Conservation (phyloP, 1,284 basidiomycete species). For the Ganoderma multipileum region DNA sequence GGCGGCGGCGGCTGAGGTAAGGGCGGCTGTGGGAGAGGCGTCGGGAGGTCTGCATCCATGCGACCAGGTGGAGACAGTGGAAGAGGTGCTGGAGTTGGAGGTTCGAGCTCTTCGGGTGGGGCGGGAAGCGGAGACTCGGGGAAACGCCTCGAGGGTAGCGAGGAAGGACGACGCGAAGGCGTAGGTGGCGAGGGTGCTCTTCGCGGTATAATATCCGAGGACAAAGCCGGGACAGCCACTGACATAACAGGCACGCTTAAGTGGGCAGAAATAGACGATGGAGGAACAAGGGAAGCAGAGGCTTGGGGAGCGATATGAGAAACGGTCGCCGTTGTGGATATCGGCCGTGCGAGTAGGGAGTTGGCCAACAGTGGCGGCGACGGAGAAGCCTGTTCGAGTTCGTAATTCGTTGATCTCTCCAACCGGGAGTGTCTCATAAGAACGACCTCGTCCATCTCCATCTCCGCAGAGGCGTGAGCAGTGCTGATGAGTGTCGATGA, state of each 20-base stretch:
- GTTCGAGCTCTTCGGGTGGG: conserved; percentile 19
- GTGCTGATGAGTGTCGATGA: conserved; percentile 14
- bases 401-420: conserved; percentile 11
- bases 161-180: conserved; percentile 21
- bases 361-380: conserved; percentile 30
- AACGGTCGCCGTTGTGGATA: conserved; percentile 23
- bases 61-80: conserved; percentile 27
- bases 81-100: conserved; percentile 25
- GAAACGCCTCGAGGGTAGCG: conserved; percentile 11
- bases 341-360: conserved; percentile 27
- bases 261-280: conserved; percentile 23
- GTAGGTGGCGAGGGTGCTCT: conserved; percentile 22
- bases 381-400: conserved; percentile 22
- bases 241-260: conserved; percentile 13
- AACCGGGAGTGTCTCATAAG: conserved; percentile 19
- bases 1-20: conserved; percentile 20
- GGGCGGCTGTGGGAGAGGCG: conserved; percentile 25
- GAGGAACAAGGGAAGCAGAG: conserved; percentile 17
- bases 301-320: conserved; percentile 18
- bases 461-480: conserved; percentile 11
- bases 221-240: conserved; percentile 16
- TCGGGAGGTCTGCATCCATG: conserved; percentile 27
- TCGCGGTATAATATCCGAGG: conserved; percentile 18
- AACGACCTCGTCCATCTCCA: conserved; percentile 24
- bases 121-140: conserved; percentile 7